Conservation (phyloP, 768 basidiomycete genomes). For the Termitomyces sp. region DNA sequence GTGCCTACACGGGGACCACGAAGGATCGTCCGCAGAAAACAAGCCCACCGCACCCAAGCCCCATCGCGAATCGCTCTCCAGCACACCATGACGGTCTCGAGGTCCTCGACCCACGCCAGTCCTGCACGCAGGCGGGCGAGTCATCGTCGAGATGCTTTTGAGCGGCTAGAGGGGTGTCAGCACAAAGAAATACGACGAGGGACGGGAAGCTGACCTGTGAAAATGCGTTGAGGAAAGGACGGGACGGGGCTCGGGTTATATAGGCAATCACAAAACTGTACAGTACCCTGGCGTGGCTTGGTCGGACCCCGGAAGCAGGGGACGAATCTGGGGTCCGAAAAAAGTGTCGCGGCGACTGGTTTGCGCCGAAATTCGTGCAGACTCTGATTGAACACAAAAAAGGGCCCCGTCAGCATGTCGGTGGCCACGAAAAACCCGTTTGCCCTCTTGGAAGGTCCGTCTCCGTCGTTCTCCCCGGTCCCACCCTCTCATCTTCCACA, state of each 20-base stretch:
- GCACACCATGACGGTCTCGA: constrained; percentile 81
- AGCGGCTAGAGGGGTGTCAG: constrained; percentile 41
- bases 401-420: constrained; percentile 80
- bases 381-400: constrained; percentile 29
- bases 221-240: constrained; percentile 1
- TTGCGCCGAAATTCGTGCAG: constrained; percentile 6
- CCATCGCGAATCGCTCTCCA: constrained; percentile 71
- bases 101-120: constrained; percentile 77
- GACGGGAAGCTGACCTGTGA: constrained; percentile 53
- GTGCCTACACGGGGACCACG: constrained; percentile 61
- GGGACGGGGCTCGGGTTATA: constrained; percentile 2
- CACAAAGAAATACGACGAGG: too few species aligned
- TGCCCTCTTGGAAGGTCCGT: constrained; percentile 74
- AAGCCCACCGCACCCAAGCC: constrained; percentile 83
- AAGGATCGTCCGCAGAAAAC: constrained; percentile 44
- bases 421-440: constrained; percentile 87
- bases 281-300: constrained; percentile 42
- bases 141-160: constrained; percentile 92
- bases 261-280: constrained; percentile 34
- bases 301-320: constrained; percentile 35
- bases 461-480: constrained; percentile 4
- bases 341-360: constrained; percentile 3
- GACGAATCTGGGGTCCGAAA: constrained; percentile 15
- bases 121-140: constrained; percentile 57
- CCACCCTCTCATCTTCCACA: constrained; percentile 15